These are phyloP conservation scores for Scleroderma bovista DNA, from an alignment of 768 basidiomycete genomes.

Conservation along the genomic window DNA sequence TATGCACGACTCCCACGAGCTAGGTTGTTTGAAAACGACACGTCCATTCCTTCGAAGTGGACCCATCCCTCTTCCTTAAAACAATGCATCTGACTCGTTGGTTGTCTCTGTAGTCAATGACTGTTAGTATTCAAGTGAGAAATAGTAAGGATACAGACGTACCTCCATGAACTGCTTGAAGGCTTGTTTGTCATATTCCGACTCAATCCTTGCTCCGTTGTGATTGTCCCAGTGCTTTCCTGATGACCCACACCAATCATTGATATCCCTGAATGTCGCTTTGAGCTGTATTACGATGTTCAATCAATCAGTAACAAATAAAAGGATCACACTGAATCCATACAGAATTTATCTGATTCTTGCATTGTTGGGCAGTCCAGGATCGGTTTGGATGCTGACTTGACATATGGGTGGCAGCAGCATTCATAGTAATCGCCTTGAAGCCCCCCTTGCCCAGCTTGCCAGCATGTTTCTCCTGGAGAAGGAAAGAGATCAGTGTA, in stretches of 20 bases:
- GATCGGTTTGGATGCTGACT: not conserved
- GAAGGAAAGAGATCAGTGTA: not conserved
- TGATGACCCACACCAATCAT: not conserved
- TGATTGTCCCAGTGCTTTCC: not conserved
- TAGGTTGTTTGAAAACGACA: too few relatives aligned
- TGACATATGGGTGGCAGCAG: not conserved
- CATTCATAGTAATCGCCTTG: not conserved
- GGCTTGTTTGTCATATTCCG: not conserved
- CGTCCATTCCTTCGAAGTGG: too few relatives aligned
- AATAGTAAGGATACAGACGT: too few relatives aligned
- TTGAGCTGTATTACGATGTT: not conserved
- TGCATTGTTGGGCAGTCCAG: not conserved
- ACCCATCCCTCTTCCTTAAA: too few relatives aligned
- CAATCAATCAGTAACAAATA: not conserved
- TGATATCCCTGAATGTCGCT: not conserved
- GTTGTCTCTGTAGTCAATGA: too few relatives aligned
- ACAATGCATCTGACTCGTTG: too few relatives aligned
- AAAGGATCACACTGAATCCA: not conserved
- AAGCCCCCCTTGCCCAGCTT: not conserved
- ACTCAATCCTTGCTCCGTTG: not conserved
- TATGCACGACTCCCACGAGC: too few relatives aligned
- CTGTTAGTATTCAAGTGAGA: too few relatives aligned
- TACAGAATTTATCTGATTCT: not conserved
- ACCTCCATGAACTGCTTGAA: not conserved
- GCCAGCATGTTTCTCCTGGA: not conserved